phyloP scores from a whole-genome alignment of 73 alveolate genomes.

The Breviolum minutum region DNA sequence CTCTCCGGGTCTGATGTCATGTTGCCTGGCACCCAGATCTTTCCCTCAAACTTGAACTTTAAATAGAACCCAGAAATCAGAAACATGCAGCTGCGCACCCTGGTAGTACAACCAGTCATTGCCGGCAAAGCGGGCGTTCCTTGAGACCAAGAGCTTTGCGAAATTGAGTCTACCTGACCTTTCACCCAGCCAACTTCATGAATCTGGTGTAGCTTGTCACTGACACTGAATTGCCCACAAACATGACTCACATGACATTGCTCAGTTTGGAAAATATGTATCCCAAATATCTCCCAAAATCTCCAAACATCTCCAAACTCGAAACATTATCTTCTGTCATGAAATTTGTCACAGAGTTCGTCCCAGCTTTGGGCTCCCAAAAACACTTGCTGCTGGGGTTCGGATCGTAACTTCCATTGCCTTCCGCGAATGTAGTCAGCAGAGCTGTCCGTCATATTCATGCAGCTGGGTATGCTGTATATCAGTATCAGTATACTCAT shows the following conservation, averaged over 20 bases:
- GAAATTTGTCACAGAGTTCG: not conserved
- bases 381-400: not conserved
- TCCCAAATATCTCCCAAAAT: no score
- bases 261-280: no score
- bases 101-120: conserved; percentile 66
- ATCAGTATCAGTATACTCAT: no score
- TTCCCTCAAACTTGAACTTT: not conserved
- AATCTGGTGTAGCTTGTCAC: no score
- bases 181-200: no score
- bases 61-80: not conserved
- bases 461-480: no score
- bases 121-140: conserved; percentile 82
- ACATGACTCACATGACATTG: no score
- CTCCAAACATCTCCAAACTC: not conserved
- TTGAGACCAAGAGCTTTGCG: not conserved
- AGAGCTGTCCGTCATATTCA: no score
- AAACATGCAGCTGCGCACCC: not conserved
- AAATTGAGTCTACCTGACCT: no score
- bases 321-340: not conserved
- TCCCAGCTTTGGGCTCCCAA: not conserved
- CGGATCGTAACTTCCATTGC: conserved; percentile 47
- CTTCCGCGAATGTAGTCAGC: not conserved
- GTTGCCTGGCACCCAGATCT: not conserved
- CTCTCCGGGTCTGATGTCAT: conserved; percentile 30
- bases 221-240: no score